These are phyloP conservation scores for Boechera divaricarpa DNA, from an alignment of 345 rosid species.

Conservation along the genomic window DNA sequence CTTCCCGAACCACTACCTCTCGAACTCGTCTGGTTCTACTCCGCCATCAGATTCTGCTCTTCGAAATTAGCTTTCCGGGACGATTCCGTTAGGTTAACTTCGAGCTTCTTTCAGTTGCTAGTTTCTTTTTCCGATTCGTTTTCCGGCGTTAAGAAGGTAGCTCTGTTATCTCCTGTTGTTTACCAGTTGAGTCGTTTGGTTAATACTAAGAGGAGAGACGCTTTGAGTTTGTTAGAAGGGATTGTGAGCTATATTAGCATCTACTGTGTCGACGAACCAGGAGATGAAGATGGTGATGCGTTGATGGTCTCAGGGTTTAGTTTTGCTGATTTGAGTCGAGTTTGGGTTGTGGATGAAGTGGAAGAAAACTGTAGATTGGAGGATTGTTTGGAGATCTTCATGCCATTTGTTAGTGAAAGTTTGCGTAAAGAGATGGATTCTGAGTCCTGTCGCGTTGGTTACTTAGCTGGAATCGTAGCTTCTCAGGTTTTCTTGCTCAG, in stretches of 20 bases:
- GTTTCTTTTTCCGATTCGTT: constrained; percentile 57
- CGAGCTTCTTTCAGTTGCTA: constrained; percentile 62
- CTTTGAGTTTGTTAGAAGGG: constrained; percentile 61
- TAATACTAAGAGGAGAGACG: constrained; percentile 45
- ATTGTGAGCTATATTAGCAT: constrained; percentile 57
- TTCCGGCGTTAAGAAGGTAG: constrained; percentile 52
- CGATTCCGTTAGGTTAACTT: constrained; percentile 39
- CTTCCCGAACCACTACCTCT: constrained; percentile 67
- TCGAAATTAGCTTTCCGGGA: constrained; percentile 36
- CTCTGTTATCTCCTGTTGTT: constrained; percentile 68
- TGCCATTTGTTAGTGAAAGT: constrained; percentile 55
- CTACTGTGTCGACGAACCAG: constrained; percentile 34
- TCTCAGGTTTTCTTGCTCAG: constrained; percentile 61
- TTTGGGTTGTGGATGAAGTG: constrained; percentile 65
- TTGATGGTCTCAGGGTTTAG: constrained; percentile 48
- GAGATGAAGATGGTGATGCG: constrained; percentile 45
- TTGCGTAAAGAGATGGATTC: constrained; percentile 46
- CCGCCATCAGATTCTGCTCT: constrained; percentile 60
- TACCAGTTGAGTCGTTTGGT: constrained; percentile 52
- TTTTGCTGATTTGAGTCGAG: constrained; percentile 54
- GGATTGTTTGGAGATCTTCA: constrained; percentile 56
- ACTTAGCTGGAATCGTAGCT: constrained; percentile 75
- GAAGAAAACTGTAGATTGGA: constrained; percentile 42
- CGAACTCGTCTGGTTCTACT: constrained; percentile 74
- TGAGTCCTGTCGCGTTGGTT: constrained; percentile 52